Evolutionary conservation across 352 stramenopile genomes (phyloP).

Genomic region (Halophytophthora batemanensis): DNA sequence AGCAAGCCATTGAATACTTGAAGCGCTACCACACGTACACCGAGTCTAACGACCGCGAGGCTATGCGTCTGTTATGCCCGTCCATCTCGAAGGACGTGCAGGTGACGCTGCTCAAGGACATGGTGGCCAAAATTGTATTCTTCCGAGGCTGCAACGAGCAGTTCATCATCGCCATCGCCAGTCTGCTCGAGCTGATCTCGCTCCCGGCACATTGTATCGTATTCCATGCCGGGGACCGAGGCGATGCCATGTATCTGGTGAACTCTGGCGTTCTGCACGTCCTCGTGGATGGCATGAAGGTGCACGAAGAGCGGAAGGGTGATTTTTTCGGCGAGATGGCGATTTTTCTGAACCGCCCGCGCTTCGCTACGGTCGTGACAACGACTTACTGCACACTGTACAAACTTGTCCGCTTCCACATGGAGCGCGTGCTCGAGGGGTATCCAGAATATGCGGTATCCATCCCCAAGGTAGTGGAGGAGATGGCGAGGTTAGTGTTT

Average conservation of each 20-base stretch:
- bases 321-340: constrained; percentile 66
- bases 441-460: constrained; percentile 42
- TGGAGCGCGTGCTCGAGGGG: constrained; percentile 50
- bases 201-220: constrained; percentile 48
- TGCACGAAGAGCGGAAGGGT: constrained; percentile 56
- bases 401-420: constrained; percentile 50
- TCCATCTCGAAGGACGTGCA: constrained; percentile 69
- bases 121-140: constrained; percentile 51
- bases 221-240: constrained; percentile 44
- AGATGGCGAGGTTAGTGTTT: constrained; percentile 44
- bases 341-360: constrained; percentile 49
- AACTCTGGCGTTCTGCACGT: constrained; percentile 67
- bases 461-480: constrained; percentile 42
- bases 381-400: constrained; percentile 66
- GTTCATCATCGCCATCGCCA: constrained; percentile 64
- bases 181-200: constrained; percentile 59
- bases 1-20: constrained; percentile 53
- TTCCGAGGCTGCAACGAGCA: constrained; percentile 59
- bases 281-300: constrained; percentile 50
- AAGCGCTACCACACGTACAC: constrained; percentile 59
- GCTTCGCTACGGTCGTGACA: constrained; percentile 51
- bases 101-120: constrained; percentile 57
- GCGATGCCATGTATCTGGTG: constrained; percentile 71
- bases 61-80: constrained; percentile 49
- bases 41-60: constrained; percentile 66